phyloP scores from a whole-genome alignment of 2,329 filamentous ascomycete species.

The Westerdykella ornata region DNA sequence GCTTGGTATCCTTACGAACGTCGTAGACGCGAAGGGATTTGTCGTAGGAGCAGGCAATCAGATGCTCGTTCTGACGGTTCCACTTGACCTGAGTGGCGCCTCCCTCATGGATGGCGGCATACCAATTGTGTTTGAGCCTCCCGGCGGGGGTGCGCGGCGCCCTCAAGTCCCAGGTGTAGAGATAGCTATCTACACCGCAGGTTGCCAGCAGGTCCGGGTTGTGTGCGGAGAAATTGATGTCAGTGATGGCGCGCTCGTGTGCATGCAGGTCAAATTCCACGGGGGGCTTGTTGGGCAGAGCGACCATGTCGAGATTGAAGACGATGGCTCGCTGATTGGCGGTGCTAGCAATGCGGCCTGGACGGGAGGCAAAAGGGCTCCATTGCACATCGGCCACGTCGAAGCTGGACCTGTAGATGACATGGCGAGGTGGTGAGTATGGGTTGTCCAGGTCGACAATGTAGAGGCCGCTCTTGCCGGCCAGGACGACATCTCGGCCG shows the following conservation, averaged over 20 bases:
- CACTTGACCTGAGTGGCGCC: conserved; percentile 94
- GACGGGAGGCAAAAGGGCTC: conserved; percentile 83
- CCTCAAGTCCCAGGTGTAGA: conserved; percentile 87
- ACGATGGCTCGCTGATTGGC: conserved; percentile 91
- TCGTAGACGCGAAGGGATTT: conserved; percentile 87
- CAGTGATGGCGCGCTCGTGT: conserved; percentile 82
- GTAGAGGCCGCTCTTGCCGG: conserved; percentile 78
- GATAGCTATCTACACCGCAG: conserved; percentile 86
- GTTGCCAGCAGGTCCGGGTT: conserved; percentile 85
- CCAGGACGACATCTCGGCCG: conserved; percentile 82
- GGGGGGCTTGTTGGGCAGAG: conserved; percentile 55
- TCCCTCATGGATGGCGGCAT: conserved; percentile 74
- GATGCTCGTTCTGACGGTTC: conserved; percentile 78
- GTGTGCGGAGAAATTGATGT: conserved; percentile 92
- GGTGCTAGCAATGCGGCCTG: conserved; percentile 91
- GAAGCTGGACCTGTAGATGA: conserved; percentile 86
- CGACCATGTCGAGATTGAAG: conserved; percentile 69
- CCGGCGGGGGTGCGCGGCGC: conserved; percentile 44
- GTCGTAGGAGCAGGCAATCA: conserved; percentile 87
- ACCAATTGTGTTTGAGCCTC: conserved; percentile 2
- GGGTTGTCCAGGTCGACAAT: conserved; percentile 89
- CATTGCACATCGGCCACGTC: conserved; percentile 93
- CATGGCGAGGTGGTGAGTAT: conserved; percentile 75
- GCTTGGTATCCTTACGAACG: conserved; percentile 67
- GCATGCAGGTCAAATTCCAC: conserved; percentile 86